Conservation (phyloP, 108 stramenopile species). For the Aurantiochytrium sp. region DNA sequence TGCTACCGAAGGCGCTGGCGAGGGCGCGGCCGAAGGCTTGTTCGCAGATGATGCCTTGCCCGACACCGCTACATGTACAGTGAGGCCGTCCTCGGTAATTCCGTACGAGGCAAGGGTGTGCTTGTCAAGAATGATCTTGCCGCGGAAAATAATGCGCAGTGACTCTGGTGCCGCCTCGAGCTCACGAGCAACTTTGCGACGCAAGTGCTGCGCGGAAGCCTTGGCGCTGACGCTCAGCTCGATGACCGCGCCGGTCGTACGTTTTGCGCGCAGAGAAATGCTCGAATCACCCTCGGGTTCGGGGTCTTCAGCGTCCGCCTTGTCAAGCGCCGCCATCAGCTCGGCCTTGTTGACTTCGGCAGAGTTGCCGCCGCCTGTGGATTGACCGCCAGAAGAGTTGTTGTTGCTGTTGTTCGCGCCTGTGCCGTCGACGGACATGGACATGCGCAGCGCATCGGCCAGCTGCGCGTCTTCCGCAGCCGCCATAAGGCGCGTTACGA, state of each 20-base stretch:
- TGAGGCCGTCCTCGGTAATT: background rate
- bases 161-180: background rate
- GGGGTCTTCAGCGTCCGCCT: background rate
- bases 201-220: conserved; percentile 6
- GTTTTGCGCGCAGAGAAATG: background rate
- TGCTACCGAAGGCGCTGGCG: background rate
- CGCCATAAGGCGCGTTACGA: background rate
- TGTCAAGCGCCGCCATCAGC: background rate
- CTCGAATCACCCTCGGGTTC: background rate
- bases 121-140: background rate
- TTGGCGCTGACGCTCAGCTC: background rate
- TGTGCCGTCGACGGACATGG: background rate
- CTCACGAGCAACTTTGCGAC: background rate
- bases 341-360: background rate
- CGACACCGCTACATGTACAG: background rate
- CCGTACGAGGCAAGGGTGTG: background rate
- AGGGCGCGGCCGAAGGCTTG: background rate
- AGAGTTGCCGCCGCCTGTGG: no score
- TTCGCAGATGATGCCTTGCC: background rate
- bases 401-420: background rate
- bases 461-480: background rate
- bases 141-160: background rate
- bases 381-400: no score
- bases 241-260: background rate
- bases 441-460: background rate